Evolutionary conservation across 495 filamentous ascomycete species (phyloP), one percentile per base, ranked within the genome.

Genomic region (Sporormia fimetaria): DNA sequence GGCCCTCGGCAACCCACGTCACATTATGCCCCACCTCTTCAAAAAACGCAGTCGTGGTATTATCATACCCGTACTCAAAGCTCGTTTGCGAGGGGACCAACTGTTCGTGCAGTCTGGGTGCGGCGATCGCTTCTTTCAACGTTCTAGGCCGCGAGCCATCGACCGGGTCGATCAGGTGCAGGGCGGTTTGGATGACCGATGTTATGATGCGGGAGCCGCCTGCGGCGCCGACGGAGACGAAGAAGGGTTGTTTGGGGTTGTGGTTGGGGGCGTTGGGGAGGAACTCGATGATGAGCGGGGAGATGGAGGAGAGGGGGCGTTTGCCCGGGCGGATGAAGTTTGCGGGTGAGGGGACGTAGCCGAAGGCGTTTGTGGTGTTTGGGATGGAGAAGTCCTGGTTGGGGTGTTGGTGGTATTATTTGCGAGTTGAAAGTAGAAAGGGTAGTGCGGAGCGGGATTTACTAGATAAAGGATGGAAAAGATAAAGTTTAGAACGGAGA

Each of bases 131-230:
- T 26, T 80, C 66, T 3, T 64, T 52, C 0, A 76, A 60, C 1
- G 63, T 70, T 50, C 78, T 25, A 27, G 7, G 7, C 7, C 62
- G n/a, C 27, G 66, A 65, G 17, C 73, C 67, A 40, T 88, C 82
- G 0, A 95, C 64, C 4, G 83, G 65, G 52, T 84, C 68, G 52
- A 79, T 78, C 16, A 87, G 69, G 37, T 40, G 25, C 25, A 27
- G 25, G 7, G 25, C 25, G 12, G 74, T 76, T 59, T 90, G 83
- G 30, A 86, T 69, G 0, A 81, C 88, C 0, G 83, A 66, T 0
- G 83, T 92, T 60, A 88, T 87, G 57, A 94, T 95, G 4, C 83
- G 71, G n/a, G 76, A 82, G 5, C 87, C 87, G 16, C 87, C 87
- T 0, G 87, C 86, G 0, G 83, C 75, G 1, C 83, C 87, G 11